A percentile compares a stretch with the other conserved stretches of the same genome.
These are phyloP conservation scores for Phytophthora citricola DNA, from an alignment of 352 stramenopile species.

Conservation along the genomic window DNA sequence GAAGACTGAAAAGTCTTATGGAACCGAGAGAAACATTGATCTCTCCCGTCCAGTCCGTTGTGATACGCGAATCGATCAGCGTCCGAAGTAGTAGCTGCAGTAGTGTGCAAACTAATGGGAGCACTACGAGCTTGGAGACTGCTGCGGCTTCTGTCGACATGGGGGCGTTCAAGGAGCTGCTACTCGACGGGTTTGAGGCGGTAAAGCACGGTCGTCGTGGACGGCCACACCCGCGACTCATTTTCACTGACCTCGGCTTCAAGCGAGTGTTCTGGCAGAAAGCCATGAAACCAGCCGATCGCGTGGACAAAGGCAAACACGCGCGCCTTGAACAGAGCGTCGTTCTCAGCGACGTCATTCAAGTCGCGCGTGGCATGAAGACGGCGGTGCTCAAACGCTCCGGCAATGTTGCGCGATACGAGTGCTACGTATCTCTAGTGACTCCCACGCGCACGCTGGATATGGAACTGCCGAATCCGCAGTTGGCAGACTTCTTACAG, in stretches of 20 bases:
- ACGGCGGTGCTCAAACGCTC: slow-evolving; percentile 81
- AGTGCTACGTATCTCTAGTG: slow-evolving; percentile 80
- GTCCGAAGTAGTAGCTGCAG: slow-evolving; percentile 33
- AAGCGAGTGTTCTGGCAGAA: slow-evolving; percentile 88
- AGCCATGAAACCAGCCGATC: slow-evolving; percentile 35
- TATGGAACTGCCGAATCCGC: slow-evolving; percentile 63
- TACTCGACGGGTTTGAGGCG: slow-evolving; percentile 77
- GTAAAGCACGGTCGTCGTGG: slow-evolving; percentile 77
- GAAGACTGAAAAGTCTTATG: slow-evolving; percentile 17
- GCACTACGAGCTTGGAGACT: slow-evolving; percentile 31
- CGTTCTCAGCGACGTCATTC: slow-evolving; percentile 67
- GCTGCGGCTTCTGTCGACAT: slow-evolving; percentile 48
- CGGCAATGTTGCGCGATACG: slow-evolving; percentile 66
- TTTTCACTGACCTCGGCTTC: slow-evolving; percentile 79
- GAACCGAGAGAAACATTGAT: slow-evolving; percentile 4
- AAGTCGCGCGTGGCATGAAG: slow-evolving; percentile 82
- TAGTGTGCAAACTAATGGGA: slow-evolving; percentile 28
- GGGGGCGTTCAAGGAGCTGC: slow-evolving; percentile 62
- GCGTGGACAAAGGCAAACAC: slow-evolving; percentile 67
- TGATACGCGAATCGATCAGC: slow-evolving; percentile 17
- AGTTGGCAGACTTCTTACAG: slow-evolving; percentile 63
- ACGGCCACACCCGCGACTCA: slow-evolving; percentile 63
- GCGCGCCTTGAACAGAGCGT: slow-evolving; percentile 77
- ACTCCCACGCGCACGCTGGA: slow-evolving; percentile 75
- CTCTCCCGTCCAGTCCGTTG: slow-evolving; percentile 10